These are phyloP conservation scores for Coprinopsis sp. DNA, from an alignment of 768 basidiomycete species.

Conservation along the genomic window DNA sequence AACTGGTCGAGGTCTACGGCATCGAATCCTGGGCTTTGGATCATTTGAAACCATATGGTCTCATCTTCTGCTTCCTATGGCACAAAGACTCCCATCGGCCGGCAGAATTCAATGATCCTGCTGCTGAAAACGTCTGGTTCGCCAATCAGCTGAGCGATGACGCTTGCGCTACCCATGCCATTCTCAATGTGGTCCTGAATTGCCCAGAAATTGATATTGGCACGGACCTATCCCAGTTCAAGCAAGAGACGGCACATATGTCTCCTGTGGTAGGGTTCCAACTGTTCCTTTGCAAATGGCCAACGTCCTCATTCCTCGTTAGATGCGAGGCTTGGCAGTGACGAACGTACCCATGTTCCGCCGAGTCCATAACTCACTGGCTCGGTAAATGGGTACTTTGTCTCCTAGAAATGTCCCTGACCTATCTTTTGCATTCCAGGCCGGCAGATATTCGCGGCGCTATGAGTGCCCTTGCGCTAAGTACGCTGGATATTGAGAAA, in stretches of 20 bases:
- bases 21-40: conserved; percentile 63
- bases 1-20: conserved; percentile 56
- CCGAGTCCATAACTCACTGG: conserved; percentile 53
- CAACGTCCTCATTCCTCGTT: not conserved
- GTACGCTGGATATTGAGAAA: conserved; percentile 41
- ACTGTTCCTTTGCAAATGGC: conserved; percentile 1
- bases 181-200: conserved; percentile 58
- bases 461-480: conserved; percentile 38
- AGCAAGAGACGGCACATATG: conserved; percentile 49
- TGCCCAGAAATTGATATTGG: conserved; percentile 49
- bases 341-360: conserved; percentile 53
- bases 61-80: conserved; percentile 64
- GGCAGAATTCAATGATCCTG: conserved; percentile 47
- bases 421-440: conserved; percentile 23
- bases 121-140: conserved; percentile 58
- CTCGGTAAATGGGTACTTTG: conserved; percentile 38
- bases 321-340: conserved; percentile 65
- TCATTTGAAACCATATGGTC: conserved; percentile 52
- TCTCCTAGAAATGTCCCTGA: conserved; percentile 3
- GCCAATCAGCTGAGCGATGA: conserved; percentile 65
- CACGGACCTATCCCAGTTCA: conserved; percentile 38
- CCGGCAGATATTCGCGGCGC: conserved; percentile 57
- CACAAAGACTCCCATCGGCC: conserved; percentile 42
- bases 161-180: conserved; percentile 59
- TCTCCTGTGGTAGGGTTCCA: conserved; percentile 46